Conservation (phyloP, 306 rosid genomes). For the Notholithocarpus densiflorus region DNA sequence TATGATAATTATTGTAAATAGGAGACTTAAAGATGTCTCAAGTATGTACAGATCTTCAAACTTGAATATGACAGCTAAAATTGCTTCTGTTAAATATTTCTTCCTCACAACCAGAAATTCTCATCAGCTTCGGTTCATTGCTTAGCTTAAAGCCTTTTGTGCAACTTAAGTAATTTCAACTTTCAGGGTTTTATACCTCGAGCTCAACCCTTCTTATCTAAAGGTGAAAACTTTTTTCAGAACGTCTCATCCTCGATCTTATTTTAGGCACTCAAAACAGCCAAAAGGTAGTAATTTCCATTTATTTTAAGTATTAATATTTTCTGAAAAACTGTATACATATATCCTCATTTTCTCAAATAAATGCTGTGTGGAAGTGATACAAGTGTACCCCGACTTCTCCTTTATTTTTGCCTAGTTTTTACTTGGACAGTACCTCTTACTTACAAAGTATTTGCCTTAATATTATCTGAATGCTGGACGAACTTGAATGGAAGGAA, state of each 20-base stretch:
- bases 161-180: too few species aligned
- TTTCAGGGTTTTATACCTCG: too few species aligned
- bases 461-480: not conserved
- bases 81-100: not conserved
- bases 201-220: too few species aligned
- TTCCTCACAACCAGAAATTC: too few species aligned
- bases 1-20: not conserved
- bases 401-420: not conserved
- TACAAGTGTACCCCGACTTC: not conserved
- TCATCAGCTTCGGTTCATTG: too few species aligned
- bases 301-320: not conserved
- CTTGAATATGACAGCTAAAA: not conserved
- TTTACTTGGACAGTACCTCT: not conserved
- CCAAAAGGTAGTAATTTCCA: not conserved
- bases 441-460: not conserved
- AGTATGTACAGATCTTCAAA: not conserved
- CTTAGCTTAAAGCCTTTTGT: too few species aligned
- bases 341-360: not conserved
- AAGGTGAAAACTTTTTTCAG: too few species aligned
- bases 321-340: not conserved
- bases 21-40: not conserved
- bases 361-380: not conserved
- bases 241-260: not conserved
- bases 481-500: not conserved
- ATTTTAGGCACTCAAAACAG: not conserved